Evolutionary conservation across 2,329 filamentous ascomycete species (phyloP).

Genomic region (Scorias spongiosa): DNA sequence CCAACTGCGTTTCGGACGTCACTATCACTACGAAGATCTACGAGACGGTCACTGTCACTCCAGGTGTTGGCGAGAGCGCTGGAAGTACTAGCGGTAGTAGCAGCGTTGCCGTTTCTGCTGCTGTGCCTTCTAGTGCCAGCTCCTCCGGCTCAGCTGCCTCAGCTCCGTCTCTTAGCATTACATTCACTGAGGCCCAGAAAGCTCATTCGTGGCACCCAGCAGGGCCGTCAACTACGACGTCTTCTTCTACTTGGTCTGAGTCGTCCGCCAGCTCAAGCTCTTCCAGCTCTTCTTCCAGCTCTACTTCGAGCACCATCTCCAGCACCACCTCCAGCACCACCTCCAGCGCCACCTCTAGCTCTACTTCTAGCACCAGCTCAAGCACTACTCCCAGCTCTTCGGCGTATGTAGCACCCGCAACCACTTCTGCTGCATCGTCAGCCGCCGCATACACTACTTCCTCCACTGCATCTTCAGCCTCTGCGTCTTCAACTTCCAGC

Average conservation of each 20-base stretch:
- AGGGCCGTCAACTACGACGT: background rate
- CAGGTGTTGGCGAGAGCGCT: background rate
- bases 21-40: slow-evolving; percentile 27
- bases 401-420: slow-evolving; percentile 1
- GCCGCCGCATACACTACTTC: slow-evolving; percentile 8
- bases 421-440: slow-evolving; percentile 8
- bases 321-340: slow-evolving; percentile 1
- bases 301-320: slow-evolving; percentile 1
- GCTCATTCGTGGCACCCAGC: slow-evolving; percentile 1
- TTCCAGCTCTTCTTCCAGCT: slow-evolving; percentile 1
- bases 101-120: slow-evolving; percentile 2
- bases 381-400: slow-evolving; percentile 2
- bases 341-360: background rate
- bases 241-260: slow-evolving; percentile 3
- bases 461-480: slow-evolving; percentile 6
- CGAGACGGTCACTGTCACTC: slow-evolving; percentile 21
- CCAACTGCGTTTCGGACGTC: slow-evolving; percentile 15
- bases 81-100: slow-evolving; percentile 4
- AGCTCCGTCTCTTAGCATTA: slow-evolving; percentile 1
- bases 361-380: slow-evolving; percentile 1
- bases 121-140: slow-evolving; percentile 2
- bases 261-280: slow-evolving; percentile 3
- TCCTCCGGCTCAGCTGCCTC: slow-evolving; percentile 1
- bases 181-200: slow-evolving; percentile 1
- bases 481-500: slow-evolving; percentile 8